Base-by-base conservation (phyloP, 2,329 filamentous ascomycete species). In the Tolypocladium pustulatum region DNA sequence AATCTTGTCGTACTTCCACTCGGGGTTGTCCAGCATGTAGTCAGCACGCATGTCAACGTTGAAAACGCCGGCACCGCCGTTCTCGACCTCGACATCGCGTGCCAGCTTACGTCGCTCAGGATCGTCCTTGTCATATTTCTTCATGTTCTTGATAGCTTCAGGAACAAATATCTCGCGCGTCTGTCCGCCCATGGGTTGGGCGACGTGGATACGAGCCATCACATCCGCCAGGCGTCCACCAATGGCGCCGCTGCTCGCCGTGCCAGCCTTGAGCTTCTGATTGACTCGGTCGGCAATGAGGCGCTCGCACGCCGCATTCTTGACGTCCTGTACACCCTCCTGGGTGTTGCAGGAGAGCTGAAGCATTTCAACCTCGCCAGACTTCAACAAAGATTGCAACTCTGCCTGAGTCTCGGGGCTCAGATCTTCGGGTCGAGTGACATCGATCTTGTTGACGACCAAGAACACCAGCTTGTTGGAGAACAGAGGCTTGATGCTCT, bases 361-460 rank as follows among this genome's bases (percentile, higher is more conserved):
- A 46, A 99, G 82, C 72, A 97, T 80, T 77, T 97, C 93, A 10
- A 97, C 91, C 70, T 96, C 92, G 58, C 89, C 89, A 54, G 89
- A 84, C 75, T 94, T 94, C 61, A 94, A 78, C 63, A 99, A 83
- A 32, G 83, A 78, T 70, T 96, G 85, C 49, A 99, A 78, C 69
- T 93, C 83, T 58, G 85, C 83, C 71, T 93, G 88, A 30, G 87
- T 85, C 66, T 90, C 89, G 8, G 84, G 77, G 63, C 94, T 89
- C 41, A 99, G 78, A 69, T 97, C 91, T 69, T 96, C 91, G 1
- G 92, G 91, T 60, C 86, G 84, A 70, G 88, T 85, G 60, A 97
- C 84, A 73, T 99, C 94, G 65, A 97, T 97, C 82, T 99, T 99
- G 86, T 99, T 99, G 76, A 97, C 83, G 59, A 97, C 90, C 59